Percentiles rank a stretch among this genome's conserved stretches.
phyloP scores from a whole-genome alignment of 208 protist species.

The Leishmania amazonensis region DNA sequence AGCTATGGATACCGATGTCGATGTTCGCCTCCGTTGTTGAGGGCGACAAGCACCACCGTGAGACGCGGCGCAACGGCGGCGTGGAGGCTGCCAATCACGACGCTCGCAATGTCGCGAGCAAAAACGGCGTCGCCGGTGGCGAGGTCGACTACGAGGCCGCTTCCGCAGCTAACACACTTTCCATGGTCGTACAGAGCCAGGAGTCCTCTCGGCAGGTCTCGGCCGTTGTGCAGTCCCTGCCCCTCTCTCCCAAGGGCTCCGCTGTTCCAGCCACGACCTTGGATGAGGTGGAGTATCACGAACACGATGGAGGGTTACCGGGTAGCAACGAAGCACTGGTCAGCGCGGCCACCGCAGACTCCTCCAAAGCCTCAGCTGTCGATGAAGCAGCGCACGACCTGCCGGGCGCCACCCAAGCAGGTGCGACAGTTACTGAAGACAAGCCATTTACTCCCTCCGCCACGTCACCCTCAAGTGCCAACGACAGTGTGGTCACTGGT shows the following conservation, averaged over 20 bases:
- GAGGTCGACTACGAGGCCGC: neutral
- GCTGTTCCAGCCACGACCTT: neutral
- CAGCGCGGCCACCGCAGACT: neutral
- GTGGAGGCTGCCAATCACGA: neutral
- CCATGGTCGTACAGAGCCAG: neutral
- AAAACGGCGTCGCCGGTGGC: neutral
- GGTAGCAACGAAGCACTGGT: neutral
- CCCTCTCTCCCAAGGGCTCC: neutral
- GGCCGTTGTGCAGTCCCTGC: constrained; percentile 1
- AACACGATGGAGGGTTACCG: neutral
- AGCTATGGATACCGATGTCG: constrained; percentile 73
- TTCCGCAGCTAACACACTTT: neutral
- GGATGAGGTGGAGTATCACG: neutral
- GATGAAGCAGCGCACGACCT: neutral
- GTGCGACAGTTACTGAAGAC: neutral
- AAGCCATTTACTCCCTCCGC: neutral
- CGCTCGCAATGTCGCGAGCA: neutral
- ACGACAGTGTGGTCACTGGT: neutral
- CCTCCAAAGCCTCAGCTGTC: neutral
- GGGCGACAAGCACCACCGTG: constrained; percentile 18
- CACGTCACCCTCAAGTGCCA: neutral
- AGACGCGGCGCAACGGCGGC: neutral
- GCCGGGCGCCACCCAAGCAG: neutral
- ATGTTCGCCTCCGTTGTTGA: constrained; percentile 51
- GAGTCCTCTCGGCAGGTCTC: constrained; percentile 23